Percentiles rank a stretch among this genome's conserved stretches.
Evolutionary conservation across 1,284 basidiomycete genomes (phyloP).

Genomic region (Irpex rosettiformis): DNA sequence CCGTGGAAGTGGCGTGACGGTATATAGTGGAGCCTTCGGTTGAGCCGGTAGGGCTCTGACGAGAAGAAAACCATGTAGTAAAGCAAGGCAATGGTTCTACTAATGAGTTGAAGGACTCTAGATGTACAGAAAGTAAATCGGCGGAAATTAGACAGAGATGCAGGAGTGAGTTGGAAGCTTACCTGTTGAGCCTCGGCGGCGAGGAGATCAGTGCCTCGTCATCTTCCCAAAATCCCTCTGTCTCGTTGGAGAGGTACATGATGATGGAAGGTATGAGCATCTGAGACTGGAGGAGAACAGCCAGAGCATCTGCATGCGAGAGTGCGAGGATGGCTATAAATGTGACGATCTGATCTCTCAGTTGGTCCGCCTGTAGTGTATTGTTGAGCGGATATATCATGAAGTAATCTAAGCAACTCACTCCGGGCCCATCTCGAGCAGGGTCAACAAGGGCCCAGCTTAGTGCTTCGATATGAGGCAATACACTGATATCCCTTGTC

Average conservation of each 20-base stretch:
- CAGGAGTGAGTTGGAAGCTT: background rate
- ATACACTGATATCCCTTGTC: slow-evolving; percentile 28
- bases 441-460: slow-evolving; percentile 49
- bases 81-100: slow-evolving; percentile 52
- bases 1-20: slow-evolving; percentile 57
- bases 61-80: slow-evolving; percentile 53
- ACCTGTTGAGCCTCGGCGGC: slow-evolving; percentile 40
- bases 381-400: background rate
- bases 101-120: slow-evolving; percentile 49
- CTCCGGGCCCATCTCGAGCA: slow-evolving; percentile 39
- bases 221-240: slow-evolving; percentile 64
- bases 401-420: slow-evolving; percentile 25
- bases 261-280: slow-evolving; percentile 61
- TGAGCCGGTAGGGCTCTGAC: slow-evolving; percentile 44
- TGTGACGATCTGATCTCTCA: slow-evolving; percentile 48
- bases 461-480: slow-evolving; percentile 50
- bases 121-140: slow-evolving; percentile 3
- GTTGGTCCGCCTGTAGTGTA: slow-evolving; percentile 32
- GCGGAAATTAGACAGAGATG: too few species aligned
- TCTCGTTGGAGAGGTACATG: slow-evolving; percentile 47
- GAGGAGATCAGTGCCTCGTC: slow-evolving; percentile 42
- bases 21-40: slow-evolving; percentile 50
- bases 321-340: slow-evolving; percentile 56
- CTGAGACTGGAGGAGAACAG: slow-evolving; percentile 47
- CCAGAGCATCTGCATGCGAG: slow-evolving; percentile 46